These are phyloP conservation scores for Wickerhamiella shivajii DNA, from an alignment of 805 yeast genomes.

Conservation along the genomic window DNA sequence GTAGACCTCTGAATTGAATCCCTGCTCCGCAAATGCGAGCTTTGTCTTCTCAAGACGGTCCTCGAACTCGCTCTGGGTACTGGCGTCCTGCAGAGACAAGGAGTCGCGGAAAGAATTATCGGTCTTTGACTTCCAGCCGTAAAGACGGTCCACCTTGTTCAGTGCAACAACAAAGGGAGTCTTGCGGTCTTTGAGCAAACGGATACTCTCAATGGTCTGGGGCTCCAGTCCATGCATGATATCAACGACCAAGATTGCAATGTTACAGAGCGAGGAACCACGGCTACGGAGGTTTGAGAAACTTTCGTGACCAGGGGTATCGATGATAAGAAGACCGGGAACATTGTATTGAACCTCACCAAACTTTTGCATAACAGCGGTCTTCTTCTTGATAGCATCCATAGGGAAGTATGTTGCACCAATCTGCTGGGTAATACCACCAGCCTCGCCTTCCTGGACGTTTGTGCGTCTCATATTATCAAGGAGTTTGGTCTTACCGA, in stretches of 20 bases:
- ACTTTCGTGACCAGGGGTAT: constrained; percentile 99
- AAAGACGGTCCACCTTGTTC: constrained; percentile 93
- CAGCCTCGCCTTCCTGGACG: constrained; percentile 99
- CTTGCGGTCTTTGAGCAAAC: constrained; percentile 85
- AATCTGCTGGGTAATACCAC: constrained; percentile 99
- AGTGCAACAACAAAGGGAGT: constrained; percentile 96
- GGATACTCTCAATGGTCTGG: constrained; percentile 90
- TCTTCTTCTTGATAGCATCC: constrained; percentile 80
- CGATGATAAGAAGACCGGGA: constrained; percentile 92
- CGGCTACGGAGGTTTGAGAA: constrained; percentile 94
- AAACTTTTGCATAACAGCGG: constrained; percentile 75
- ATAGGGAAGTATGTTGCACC: constrained; percentile 99
- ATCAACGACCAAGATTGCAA: constrained; percentile 95
- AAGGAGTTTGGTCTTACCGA: constrained; percentile 94
- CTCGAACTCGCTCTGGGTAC: constrained; percentile 87
- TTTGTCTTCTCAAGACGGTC: constrained; percentile 74
- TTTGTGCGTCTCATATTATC: constrained; percentile 97
- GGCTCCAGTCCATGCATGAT: constrained; percentile 99
- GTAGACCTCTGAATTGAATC: constrained; percentile 92
- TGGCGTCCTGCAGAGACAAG: constrained; percentile 58
- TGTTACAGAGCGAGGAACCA: constrained; percentile 98
- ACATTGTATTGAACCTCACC: constrained; percentile 76
- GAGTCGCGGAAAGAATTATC: constrained; percentile 95
- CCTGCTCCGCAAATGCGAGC: constrained; percentile 91
- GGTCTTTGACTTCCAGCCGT: constrained; percentile 84